Base-by-base conservation (phyloP, 768 basidiomycete species). In the Naganishia randhawae region DNA sequence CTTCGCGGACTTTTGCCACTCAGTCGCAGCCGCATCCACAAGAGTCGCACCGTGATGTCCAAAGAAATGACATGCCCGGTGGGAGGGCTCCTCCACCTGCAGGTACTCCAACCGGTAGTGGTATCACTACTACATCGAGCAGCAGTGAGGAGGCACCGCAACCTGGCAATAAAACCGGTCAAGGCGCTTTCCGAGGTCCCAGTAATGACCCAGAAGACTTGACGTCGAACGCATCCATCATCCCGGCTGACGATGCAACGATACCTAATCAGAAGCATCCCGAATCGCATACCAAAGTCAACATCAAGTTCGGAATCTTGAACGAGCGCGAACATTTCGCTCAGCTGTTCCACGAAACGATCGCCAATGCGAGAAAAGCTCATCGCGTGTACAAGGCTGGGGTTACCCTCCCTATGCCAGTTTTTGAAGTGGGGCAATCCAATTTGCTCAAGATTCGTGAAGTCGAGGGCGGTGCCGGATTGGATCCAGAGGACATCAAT, bases 281-380 rank as follows among this genome's bases (percentile, higher is more conserved):
- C 22, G 67, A 68, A 13, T 42, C 50, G 1, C 55, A 57, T 10
- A 54, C 64, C 9, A 66, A 65, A 48, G 51, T 76, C 63, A 71
- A 70, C 25, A 73, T 80, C 67, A 78, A 77, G 48, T 73, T 80
- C 25, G 77, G 73, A 2, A 71, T 80, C 13, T 68, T 80, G 35
- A 76, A 75, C 27, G 72, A 78, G 45, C 74, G 76, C 27, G 71
- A 54, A 0, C 67, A 70, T 63, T 80, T 80, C 53, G 69, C 74
- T 27, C 63, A 74, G 6, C 69, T 68, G 10, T 71, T 80, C 54
- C 37, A 73, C 19, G 31, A 63, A 1, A 73, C 76, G 2, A 72
- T 76, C 8, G 31, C 37, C 19, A 65, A 41, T 53, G 5, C 71
- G 71, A 13, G 62, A 53, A 32, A 55, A 31, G 19, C 29, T 63